Base-by-base conservation (phyloP, 768 basidiomycete species). In the Russula foetens region DNA sequence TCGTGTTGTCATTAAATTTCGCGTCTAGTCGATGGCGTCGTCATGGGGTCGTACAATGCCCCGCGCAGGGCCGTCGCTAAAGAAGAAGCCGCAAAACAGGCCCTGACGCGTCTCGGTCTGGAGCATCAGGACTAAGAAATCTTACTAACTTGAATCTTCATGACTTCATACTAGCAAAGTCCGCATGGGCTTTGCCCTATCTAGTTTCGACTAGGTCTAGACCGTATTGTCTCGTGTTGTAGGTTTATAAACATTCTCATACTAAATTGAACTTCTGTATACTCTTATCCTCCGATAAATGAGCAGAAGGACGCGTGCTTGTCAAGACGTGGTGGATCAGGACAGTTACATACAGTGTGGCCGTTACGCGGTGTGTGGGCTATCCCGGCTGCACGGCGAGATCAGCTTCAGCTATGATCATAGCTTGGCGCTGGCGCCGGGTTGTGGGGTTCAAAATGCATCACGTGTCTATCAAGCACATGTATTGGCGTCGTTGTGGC, bases 11-110 rank as follows among this genome's bases (percentile, higher is more conserved):
- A n/a, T 23, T 41, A n/a, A 52, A 7, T 39, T 19, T 41, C 26
- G 31, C 15, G 15, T 11, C 24, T 38, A 65, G 64, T 65, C 21
- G 15, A 48, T 8, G 64, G 64, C 33, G 15, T 29, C 58, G 71
- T 75, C 8, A 76, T 74, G 69, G 85, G 83, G 31, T 74, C 72
- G 12, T 83, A 77, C 6, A 72, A 67, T 1, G 81, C 77, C 12
- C 31, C 67, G 3, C 73, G 74, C 46, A 81, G 84, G 65, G 67
- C 72, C 11, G 51, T 49, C 1, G 74, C 75, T 8, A 75, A 70
- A 61, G 74, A 76, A 44, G 60, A 54, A 33, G 75, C 75, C 21
- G 73, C 73, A 0, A 51, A 57, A 29, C 64, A 70, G 43, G 72
- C 72, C 31, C 57, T 73, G 46, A 24, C 31, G 39, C 48, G 15